phyloP scores from a whole-genome alignment of 164 flowering plant genomes.

The Houttuynia cordata region DNA sequence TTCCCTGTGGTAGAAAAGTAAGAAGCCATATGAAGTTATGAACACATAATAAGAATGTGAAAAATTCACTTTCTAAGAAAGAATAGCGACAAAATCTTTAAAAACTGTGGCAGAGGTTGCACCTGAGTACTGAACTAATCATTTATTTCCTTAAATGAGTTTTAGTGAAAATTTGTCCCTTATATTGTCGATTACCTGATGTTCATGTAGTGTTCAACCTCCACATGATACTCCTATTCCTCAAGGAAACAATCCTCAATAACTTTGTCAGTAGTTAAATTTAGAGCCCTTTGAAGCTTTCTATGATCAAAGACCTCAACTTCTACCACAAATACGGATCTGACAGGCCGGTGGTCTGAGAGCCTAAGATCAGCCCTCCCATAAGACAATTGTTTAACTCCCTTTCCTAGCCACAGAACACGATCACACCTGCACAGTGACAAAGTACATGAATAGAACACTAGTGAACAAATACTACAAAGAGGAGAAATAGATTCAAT shows the following conservation, averaged over 20 bases:
- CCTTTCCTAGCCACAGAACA: slow-evolving; percentile 78
- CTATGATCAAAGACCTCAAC: slow-evolving; percentile 73
- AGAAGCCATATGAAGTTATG: no score
- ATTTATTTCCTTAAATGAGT: no score
- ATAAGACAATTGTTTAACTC: slow-evolving; percentile 74
- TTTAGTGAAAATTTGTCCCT: not conserved
- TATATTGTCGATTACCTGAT: slow-evolving; percentile 16
- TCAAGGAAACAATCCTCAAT: slow-evolving; percentile 44
- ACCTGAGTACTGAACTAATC: no score
- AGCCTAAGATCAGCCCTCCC: slow-evolving; percentile 42
- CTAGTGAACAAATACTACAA: not conserved
- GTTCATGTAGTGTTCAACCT: slow-evolving; percentile 7
- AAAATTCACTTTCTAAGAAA: no score
- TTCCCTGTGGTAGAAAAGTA: not conserved
- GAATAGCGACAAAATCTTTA: no score
- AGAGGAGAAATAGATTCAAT: not conserved
- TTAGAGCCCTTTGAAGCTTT: slow-evolving; percentile 62
- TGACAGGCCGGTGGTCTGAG: slow-evolving; percentile 95
- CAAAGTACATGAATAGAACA: not conserved
- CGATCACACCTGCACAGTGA: slow-evolving; percentile 78
- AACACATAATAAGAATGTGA: no score
- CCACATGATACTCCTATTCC: slow-evolving; percentile 17
- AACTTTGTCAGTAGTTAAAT: slow-evolving; percentile 41
- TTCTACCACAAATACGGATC: slow-evolving; percentile 57
- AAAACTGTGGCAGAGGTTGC: no score